These are phyloP conservation scores for Thozetella sp. DNA, from an alignment of 495 filamentous ascomycete species.

Conservation along the genomic window DNA sequence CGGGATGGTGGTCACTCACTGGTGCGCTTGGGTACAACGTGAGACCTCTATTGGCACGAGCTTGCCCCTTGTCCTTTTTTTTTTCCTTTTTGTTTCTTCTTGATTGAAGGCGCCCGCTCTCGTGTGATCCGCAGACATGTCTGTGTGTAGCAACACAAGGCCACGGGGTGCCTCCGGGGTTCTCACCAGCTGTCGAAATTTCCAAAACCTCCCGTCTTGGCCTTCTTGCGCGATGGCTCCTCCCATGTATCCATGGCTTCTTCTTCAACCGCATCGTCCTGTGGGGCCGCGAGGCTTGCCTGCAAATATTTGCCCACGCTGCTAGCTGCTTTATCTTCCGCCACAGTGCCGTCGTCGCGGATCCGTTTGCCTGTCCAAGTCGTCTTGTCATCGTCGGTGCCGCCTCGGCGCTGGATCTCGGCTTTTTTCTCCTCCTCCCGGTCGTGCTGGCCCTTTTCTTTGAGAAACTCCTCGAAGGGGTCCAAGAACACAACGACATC, in stretches of 20 bases:
- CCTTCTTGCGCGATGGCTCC: slow-evolving; percentile 79
- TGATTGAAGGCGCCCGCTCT: no score
- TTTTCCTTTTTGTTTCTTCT: no score
- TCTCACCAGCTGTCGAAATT: slow-evolving; percentile 84
- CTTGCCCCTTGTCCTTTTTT: not conserved
- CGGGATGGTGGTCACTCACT: not conserved
- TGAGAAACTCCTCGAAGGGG: slow-evolving; percentile 90
- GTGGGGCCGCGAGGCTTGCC: slow-evolving; percentile 42
- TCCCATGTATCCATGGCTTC: slow-evolving; percentile 56
- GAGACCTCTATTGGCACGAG: not conserved
- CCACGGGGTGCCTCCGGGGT: no score
- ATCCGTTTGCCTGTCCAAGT: slow-evolving; percentile 93
- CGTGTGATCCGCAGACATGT: no score
- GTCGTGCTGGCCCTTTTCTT: slow-evolving; percentile 58
- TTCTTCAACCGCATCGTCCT: slow-evolving; percentile 61
- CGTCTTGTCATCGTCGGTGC: slow-evolving; percentile 77
- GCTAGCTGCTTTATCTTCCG: slow-evolving; percentile 39
- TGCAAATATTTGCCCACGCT: slow-evolving; percentile 84
- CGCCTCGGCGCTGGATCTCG: slow-evolving; percentile 47
- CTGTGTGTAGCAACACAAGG: no score
- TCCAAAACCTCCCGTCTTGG: slow-evolving; percentile 83
- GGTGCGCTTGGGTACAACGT: not conserved
- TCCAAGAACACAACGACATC: slow-evolving; percentile 89
- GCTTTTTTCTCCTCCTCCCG: slow-evolving; percentile 51
- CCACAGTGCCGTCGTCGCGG: slow-evolving; percentile 57